A percentile compares a stretch with the other conserved stretches of the same genome.
Conservation (phyloP, 2,329 filamentous ascomycete genomes). For the Sclerotinia nivalis region DNA sequence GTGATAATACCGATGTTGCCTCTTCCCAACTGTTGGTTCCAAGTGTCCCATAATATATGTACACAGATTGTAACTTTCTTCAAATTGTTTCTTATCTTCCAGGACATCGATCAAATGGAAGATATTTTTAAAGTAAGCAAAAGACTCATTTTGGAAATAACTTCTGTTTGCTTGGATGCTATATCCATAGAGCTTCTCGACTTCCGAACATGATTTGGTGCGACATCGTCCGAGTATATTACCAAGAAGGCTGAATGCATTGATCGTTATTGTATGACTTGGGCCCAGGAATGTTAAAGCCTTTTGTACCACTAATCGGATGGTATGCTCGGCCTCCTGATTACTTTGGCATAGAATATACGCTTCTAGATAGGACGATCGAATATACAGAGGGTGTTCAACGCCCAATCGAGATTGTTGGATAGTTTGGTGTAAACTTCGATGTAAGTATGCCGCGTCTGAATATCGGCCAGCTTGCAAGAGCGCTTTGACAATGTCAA, state of each 20-base stretch:
- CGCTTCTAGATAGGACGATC: neutral
- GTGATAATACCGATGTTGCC: fast-evolving
- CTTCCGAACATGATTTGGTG: neutral
- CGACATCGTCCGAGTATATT: fast-evolving
- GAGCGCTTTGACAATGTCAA: neutral
- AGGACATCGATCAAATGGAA: fast-evolving
- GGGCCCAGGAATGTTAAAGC: neutral
- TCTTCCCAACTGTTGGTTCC: neutral
- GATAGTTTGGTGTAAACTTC: neutral
- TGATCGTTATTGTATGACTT: neutral
- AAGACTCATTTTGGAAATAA: neutral
- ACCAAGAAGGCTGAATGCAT: neutral
- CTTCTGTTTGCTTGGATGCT: neutral
- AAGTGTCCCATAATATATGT: too few relatives aligned
- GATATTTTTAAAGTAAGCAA: fast-evolving
- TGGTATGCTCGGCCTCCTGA: neutral
- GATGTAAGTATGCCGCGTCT: neutral
- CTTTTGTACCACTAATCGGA: neutral
- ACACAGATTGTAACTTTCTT: neutral
- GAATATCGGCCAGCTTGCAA: fast-evolving
- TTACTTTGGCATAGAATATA: fast-evolving
- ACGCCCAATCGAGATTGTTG: neutral
- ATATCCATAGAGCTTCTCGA: neutral
- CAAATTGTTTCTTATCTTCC: fast-evolving
- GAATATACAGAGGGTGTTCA: neutral